A percentile compares a stretch with the other conserved stretches of the same genome.
These are phyloP conservation scores for Miamiensis avidus DNA, from an alignment of 169 alveolate genomes.

Conservation along the genomic window DNA sequence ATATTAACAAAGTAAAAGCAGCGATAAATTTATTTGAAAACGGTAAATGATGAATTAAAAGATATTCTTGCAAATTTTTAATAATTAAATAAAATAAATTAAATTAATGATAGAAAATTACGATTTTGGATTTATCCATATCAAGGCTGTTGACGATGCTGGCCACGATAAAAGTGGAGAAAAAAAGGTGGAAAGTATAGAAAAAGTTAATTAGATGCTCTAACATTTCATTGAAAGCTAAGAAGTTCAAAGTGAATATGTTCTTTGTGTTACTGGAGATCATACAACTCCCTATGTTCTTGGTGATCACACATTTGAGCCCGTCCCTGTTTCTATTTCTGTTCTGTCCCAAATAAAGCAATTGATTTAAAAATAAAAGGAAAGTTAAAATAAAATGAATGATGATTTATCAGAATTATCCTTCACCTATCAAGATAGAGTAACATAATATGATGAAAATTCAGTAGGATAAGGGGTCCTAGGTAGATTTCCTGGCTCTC, in stretches of 20 bases:
- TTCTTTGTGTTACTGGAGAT: constrained; percentile 71
- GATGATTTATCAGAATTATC: neutral
- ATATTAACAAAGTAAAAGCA: constrained; percentile 36
- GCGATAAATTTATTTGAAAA: constrained; percentile 43
- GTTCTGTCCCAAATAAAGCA: neutral
- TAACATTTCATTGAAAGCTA: constrained; percentile 24
- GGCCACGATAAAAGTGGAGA: constrained; percentile 67
- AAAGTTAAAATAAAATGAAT: neutral
- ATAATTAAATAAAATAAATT: neutral
- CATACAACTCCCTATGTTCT: constrained; percentile 65
- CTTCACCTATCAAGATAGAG: no score
- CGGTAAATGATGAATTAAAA: neutral
- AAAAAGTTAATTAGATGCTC: constrained; percentile 56
- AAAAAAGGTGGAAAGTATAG: constrained; percentile 48
- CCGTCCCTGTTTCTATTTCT: constrained; percentile 62
- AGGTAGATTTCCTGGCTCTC: constrained; percentile 48
- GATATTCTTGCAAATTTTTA: neutral
- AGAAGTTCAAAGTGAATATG: constrained; percentile 23
- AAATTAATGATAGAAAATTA: constrained; percentile 12
- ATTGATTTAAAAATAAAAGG: neutral
- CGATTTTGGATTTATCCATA: constrained; percentile 74
- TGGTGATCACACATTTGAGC: constrained; percentile 77
- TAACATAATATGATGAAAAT: constrained; percentile 34
- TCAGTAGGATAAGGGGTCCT: constrained; percentile 39
- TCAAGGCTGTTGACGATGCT: constrained; percentile 75